These are phyloP conservation scores for Nigrograna mackinnonii DNA, from an alignment of 2,329 filamentous ascomycete genomes.

Conservation along the genomic window DNA sequence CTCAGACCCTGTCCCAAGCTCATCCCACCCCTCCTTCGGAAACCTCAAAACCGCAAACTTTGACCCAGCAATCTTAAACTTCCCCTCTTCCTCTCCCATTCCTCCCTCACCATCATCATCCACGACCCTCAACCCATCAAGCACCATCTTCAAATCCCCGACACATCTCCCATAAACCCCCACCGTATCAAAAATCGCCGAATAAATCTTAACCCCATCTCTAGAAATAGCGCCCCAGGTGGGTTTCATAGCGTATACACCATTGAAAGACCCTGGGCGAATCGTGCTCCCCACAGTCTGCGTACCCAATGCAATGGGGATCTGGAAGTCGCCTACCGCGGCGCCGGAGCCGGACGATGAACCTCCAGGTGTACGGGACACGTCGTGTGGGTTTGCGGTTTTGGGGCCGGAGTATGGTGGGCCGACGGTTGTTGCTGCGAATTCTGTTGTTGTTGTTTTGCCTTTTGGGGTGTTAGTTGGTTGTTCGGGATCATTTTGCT, in stretches of 20 bases:
- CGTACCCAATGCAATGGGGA: constrained; percentile 63
- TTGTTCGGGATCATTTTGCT: no score
- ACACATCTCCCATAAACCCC: constrained; percentile 63
- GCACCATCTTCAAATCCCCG: constrained; percentile 61
- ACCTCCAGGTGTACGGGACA: constrained; percentile 63
- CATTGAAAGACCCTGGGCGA: constrained; percentile 67
- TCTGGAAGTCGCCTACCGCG: constrained; percentile 67
- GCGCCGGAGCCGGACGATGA: constrained; percentile 70
- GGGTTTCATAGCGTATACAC: constrained; percentile 67
- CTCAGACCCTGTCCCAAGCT: constrained; percentile 38
- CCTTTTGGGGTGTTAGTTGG: constrained; percentile 13
- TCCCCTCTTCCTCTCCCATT: no score
- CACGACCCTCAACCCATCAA: constrained; percentile 56
- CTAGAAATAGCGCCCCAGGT: constrained; percentile 67
- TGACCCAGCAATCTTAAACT: constrained; percentile 48
- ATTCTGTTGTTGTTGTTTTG: constrained; percentile 66
- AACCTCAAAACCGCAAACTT: constrained; percentile 56
- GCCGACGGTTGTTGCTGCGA: constrained; percentile 60
- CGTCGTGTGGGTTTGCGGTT: constrained; percentile 62
- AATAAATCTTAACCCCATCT: constrained; percentile 64
- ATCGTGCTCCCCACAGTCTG: constrained; percentile 69
- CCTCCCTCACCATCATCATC: constrained; percentile 50
- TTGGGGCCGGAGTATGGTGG: constrained; percentile 39
- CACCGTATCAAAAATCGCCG: constrained; percentile 63
- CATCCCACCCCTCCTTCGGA: constrained; percentile 58